These are phyloP conservation scores for Microbotryum silenes-acaulis DNA, from an alignment of 1,284 basidiomycete genomes.

Conservation along the genomic window DNA sequence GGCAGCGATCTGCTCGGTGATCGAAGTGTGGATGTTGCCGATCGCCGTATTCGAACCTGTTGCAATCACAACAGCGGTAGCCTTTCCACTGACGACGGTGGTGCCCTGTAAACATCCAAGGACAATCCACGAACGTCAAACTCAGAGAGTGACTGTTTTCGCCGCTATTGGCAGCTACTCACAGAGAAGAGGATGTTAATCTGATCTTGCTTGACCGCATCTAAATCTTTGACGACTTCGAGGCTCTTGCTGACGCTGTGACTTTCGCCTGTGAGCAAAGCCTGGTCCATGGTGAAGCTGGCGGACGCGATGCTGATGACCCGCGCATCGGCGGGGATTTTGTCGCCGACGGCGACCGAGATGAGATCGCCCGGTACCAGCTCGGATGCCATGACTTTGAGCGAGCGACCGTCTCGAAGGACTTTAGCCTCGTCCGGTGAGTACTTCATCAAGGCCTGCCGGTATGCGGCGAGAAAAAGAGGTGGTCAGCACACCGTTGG, in stretches of 20 bases:
- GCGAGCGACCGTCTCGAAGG: conserved; percentile 62
- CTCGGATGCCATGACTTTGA: conserved; percentile 69
- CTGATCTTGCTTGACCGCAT: conserved; percentile 93
- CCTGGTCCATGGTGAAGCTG: conserved; percentile 87
- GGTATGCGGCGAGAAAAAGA: neutral
- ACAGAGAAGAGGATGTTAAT: conserved; percentile 87
- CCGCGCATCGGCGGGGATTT: conserved; percentile 86
- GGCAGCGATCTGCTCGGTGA: conserved; percentile 71
- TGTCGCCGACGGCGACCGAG: conserved; percentile 82
- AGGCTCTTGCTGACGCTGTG: conserved; percentile 72
- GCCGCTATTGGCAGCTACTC: conserved; percentile 35
- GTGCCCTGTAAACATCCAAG: conserved; percentile 57
- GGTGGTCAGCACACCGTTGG: neutral
- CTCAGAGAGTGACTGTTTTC: neutral
- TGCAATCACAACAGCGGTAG: conserved; percentile 71
- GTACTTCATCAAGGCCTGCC: conserved; percentile 85
- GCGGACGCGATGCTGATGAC: conserved; percentile 80
- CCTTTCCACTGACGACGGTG: conserved; percentile 83
- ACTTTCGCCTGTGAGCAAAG: conserved; percentile 88
- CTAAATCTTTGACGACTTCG: conserved; percentile 50
- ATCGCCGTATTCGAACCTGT: conserved; percentile 83
- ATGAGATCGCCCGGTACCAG: conserved; percentile 92
- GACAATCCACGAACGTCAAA: neutral
- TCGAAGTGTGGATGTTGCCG: conserved; percentile 89
- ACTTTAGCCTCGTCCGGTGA: conserved; percentile 90